phyloP scores from a whole-genome alignment of 768 basidiomycete genomes.

The Mycena crocata region DNA sequence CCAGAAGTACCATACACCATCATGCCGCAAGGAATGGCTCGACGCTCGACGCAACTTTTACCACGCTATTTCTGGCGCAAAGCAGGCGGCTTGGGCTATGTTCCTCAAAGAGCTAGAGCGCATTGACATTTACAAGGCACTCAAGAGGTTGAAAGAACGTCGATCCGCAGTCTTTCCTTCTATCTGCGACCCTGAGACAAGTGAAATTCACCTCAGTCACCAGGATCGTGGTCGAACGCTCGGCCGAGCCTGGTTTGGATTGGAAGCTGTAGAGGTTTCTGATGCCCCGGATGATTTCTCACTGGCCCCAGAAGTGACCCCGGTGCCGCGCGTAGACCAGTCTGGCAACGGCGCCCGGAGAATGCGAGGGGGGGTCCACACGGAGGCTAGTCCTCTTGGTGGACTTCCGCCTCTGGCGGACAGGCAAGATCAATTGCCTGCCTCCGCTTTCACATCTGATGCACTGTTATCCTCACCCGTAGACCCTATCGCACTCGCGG shows the following conservation, averaged over 20 bases:
- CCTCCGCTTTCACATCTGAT: neutral
- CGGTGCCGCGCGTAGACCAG: conserved; percentile 1
- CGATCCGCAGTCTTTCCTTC: conserved; percentile 10
- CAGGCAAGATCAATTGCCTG: conserved; percentile 5
- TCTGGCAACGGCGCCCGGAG: conserved; percentile 1
- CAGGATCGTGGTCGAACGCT: neutral
- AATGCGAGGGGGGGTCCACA: neutral
- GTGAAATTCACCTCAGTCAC: neutral
- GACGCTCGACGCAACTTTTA: neutral
- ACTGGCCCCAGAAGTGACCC: conserved; percentile 2
- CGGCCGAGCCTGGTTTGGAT: neutral
- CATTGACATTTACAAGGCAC: conserved; percentile 5
- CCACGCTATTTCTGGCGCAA: neutral
- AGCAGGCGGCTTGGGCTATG: neutral
- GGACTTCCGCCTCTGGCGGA: neutral
- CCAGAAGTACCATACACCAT: neutral
- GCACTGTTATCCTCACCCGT: neutral
- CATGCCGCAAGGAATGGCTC: neutral
- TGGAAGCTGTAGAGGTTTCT: neutral
- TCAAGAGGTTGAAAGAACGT: neutral
- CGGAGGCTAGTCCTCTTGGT: neutral
- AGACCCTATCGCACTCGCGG: neutral
- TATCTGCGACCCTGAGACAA: conserved; percentile 1
- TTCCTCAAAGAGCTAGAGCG: conserved; percentile 1
- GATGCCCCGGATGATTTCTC: neutral